Base-by-base conservation (phyloP, 2,329 filamentous ascomycete species). In the Ascochyta lentis region DNA sequence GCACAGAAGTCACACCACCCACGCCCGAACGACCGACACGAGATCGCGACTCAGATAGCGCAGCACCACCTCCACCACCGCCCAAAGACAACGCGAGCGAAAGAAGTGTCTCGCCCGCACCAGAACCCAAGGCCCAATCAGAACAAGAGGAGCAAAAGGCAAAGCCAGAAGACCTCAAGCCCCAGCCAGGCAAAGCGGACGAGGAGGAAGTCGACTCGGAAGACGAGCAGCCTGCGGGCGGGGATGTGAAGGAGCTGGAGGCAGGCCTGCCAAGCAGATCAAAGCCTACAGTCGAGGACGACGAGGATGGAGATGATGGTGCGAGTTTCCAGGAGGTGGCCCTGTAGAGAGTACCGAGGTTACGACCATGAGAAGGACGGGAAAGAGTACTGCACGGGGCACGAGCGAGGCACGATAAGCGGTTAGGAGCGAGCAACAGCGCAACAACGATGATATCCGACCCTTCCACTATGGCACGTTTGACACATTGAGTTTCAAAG, bases 1-100 rank as follows among this genome's bases (percentile, higher is more conserved):
- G 78, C 33, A 82, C 80, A 40, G 78, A 82, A 62, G 72, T 81
- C 64, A 83, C 80, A 37, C 80, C 80, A 42, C 80, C 80, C 0
- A 82, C 80, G 4, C 80, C 80, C n/a, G 80, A 82, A 54, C 59
- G 67, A 57, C 60, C 67, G 4, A 71, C 64, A 12, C 68, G 62
- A 42, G 60, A 69, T 23, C 58, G 61, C 26, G 60, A 65, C 12
- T 31, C 64, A 38, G 65, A 68, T 12, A 60, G 61, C n/a, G 53
- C 64, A 49, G 60, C 69, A 15, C 64, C 71, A 3, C 74, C 73
- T 16, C 71, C 71, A 6, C 74, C 72, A n/a, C 70, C 71, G 2
- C 71, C 69, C 2, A 74, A 74, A 60, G 69, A 74, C 44, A 58
- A 68, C 13, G 56, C 65, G 3, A 64, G 65, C 29, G 66, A 69